These are phyloP conservation scores for Cladosporium sp. DNA, from an alignment of 2,329 filamentous ascomycete genomes.

Conservation along the genomic window DNA sequence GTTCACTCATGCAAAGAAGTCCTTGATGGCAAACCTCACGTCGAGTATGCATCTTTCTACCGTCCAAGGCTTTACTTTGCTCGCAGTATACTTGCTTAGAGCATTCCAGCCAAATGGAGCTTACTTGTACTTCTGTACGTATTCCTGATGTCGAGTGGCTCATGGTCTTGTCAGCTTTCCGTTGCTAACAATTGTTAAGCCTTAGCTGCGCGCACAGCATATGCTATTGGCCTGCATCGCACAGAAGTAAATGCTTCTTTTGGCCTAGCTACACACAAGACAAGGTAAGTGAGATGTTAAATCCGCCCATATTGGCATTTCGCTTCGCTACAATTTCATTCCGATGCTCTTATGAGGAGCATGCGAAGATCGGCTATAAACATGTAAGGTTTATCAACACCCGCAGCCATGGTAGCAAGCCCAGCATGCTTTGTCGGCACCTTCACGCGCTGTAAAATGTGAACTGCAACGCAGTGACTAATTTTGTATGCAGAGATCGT, in stretches of 20 bases:
- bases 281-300: constrained; percentile 1
- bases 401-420: no score
- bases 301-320: no score
- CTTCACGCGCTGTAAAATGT: no score
- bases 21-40: constrained; percentile 44
- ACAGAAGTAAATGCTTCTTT: constrained; percentile 51
- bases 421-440: not conserved
- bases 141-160: not conserved
- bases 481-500: constrained; percentile 34
- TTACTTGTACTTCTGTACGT: constrained; percentile 46
- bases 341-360: no score
- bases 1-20: constrained; percentile 43
- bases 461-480: not conserved
- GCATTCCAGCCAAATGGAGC: constrained; percentile 51
- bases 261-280: constrained; percentile 35
- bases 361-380: no score
- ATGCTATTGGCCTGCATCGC: constrained; percentile 50
- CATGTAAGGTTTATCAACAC: no score
- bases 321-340: no score
- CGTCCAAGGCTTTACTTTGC: constrained; percentile 49
- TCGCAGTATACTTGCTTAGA: constrained; percentile 51
- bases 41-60: constrained; percentile 48
- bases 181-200: constrained; percentile 12
- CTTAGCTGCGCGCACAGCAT: constrained; percentile 49
- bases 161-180: no score